phyloP scores from a whole-genome alignment of 257 asterid genomes.

The Solanum boliviense region DNA sequence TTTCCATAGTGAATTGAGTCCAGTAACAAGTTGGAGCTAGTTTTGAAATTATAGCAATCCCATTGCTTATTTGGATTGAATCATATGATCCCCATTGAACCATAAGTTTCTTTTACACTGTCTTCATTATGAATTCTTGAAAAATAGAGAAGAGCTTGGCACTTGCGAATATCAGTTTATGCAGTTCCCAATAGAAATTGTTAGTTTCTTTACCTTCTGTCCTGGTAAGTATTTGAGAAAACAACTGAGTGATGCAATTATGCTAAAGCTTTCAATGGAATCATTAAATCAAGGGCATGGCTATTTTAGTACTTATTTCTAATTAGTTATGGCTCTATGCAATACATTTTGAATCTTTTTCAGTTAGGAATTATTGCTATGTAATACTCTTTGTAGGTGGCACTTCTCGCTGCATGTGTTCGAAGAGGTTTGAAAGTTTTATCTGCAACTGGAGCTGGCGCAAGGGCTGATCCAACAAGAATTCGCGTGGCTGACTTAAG shows the following conservation, averaged over 20 bases:
- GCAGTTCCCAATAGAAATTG: neutral
- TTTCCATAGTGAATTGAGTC: neutral
- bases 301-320: neutral
- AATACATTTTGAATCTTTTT: neutral
- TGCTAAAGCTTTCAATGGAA: neutral
- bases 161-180: neutral
- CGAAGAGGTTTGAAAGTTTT: conserved; percentile 85
- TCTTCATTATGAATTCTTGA: neutral
- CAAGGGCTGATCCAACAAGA: conserved; percentile 96
- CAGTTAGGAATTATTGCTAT: conserved; percentile 1
- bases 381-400: conserved; percentile 42
- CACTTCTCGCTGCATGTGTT: conserved; percentile 96
- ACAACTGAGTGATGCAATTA: neutral
- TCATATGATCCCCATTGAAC: neutral
- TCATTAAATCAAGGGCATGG: neutral
- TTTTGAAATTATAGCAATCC: neutral
- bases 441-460: conserved; percentile 98
- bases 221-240: neutral
- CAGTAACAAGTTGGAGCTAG: neutral
- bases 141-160: neutral
- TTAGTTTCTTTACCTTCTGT: neutral
- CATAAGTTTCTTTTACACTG: neutral
- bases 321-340: neutral
- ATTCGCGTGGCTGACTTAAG: conserved; percentile 89
- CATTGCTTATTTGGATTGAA: neutral